Percentiles rank a stretch among this genome's conserved stretches.
Conservation (phyloP, 2,329 filamentous ascomycete species). For the Aspergillus pseudotamarii region DNA sequence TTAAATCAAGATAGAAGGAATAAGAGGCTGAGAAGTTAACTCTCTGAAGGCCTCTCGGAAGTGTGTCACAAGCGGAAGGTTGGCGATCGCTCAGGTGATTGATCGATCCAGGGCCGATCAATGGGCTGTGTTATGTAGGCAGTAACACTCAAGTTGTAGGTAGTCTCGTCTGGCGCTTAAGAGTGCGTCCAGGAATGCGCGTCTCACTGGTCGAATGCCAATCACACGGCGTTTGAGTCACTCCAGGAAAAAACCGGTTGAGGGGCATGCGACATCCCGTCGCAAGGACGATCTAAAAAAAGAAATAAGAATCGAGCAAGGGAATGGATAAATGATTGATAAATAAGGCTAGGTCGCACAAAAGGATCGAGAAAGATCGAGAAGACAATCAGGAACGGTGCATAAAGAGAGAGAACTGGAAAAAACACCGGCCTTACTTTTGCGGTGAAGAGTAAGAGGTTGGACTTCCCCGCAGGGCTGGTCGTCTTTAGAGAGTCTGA, state of each 20-base stretch:
- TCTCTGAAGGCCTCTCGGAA: constrained; percentile 9
- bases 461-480: constrained; percentile 21
- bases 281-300: constrained; percentile 13
- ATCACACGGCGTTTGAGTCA: constrained; percentile 31
- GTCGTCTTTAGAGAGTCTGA: constrained; percentile 19
- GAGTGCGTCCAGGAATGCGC: constrained; percentile 19
- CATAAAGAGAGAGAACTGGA: constrained; percentile 12
- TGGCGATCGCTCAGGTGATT: constrained; percentile 5
- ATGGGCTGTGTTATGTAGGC: background rate
- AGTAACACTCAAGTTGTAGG: background rate
- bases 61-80: constrained; percentile 10
- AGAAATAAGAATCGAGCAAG: constrained; percentile 8
- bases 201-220: constrained; percentile 30
- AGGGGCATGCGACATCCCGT: constrained; percentile 32
- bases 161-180: constrained; percentile 36
- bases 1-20: constrained; percentile 2
- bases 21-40: constrained; percentile 2
- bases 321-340: constrained; percentile 8
- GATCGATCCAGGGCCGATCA: constrained; percentile 1
- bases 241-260: constrained; percentile 25
- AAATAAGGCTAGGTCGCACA: constrained; percentile 1
- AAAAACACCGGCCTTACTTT: constrained; percentile 6
- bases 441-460: constrained; percentile 24
- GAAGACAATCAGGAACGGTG: constrained; percentile 20
- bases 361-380: constrained; percentile 3